Conservation (phyloP, 306 rosid species). For the Lathyrus sativus region DNA sequence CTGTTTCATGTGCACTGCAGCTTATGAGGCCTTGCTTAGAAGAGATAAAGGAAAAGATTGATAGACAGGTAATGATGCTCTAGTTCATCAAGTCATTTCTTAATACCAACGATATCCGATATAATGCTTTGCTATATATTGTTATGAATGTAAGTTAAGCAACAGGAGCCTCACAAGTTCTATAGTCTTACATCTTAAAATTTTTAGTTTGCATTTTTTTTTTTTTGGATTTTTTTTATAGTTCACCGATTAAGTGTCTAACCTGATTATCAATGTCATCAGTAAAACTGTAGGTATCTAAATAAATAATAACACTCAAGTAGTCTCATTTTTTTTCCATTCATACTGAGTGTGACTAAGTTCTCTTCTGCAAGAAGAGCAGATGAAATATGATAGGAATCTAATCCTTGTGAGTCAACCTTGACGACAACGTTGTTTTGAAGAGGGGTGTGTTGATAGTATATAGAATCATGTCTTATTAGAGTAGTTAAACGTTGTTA, state of each 20-base stretch:
- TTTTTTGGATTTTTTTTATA: not conserved
- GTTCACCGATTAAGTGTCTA: constrained; percentile 17
- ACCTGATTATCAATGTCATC: constrained; percentile 18
- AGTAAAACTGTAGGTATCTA: constrained; percentile 19
- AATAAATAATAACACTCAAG: constrained; percentile 10
- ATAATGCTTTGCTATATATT: constrained; percentile 18
- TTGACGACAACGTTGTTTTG: too few relatives aligned
- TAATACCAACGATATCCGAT: not conserved
- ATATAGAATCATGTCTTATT: too few relatives aligned
- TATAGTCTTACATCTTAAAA: not conserved
- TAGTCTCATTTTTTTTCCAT: not conserved
- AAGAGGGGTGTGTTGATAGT: too few relatives aligned
- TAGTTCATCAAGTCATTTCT: constrained; percentile 26
- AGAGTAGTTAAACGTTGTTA: too few relatives aligned
- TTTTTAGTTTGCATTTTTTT: constrained; percentile 7
- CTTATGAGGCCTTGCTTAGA: constrained; percentile 73
- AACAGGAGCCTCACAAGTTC: constrained; percentile 1
- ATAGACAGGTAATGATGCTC: constrained; percentile 59
- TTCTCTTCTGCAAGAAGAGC: not conserved
- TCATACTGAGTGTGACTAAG: too few relatives aligned
- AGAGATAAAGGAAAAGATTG: constrained; percentile 56
- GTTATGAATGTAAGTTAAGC: constrained; percentile 7
- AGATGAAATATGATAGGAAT: not conserved
- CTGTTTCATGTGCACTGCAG: constrained; percentile 49
- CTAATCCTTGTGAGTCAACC: too few relatives aligned